phyloP scores from a whole-genome alignment of 148 eudicot species.

The Fagopyrum tataricum region DNA sequence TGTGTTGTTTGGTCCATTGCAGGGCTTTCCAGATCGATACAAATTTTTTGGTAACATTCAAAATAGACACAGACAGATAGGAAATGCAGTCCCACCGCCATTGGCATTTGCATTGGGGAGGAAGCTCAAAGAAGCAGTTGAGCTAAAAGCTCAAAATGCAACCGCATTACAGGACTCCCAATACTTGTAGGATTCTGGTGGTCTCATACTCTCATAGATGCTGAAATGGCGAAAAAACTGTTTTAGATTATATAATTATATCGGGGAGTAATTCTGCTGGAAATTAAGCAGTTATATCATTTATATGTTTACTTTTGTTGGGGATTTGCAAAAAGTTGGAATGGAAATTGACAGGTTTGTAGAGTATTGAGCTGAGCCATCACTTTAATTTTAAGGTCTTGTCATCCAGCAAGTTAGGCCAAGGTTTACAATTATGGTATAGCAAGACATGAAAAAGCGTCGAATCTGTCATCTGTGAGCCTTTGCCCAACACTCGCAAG shows the following conservation, averaged over 20 bases:
- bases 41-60: constrained; percentile 71
- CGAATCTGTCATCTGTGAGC: no score
- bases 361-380: no score
- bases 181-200: background rate
- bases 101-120: constrained; percentile 86
- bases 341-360: background rate
- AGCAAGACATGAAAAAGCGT: no score
- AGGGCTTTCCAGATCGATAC: constrained; percentile 90
- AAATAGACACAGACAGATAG: constrained; percentile 86
- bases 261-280: background rate
- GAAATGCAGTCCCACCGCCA: constrained; percentile 96
- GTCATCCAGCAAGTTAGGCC: no score
- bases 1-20: constrained; percentile 12
- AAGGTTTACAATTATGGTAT: no score
- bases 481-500: no score
- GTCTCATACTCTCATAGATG: no score
- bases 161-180: constrained; percentile 8
- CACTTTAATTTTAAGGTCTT: no score
- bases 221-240: background rate
- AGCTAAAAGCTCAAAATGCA: constrained; percentile 22
- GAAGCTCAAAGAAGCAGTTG: constrained; percentile 85
- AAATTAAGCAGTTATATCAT: background rate
- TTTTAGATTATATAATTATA: background rate
- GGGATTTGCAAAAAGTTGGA: background rate
- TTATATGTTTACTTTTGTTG: background rate